Evolutionary conservation across 257 asterid species (phyloP).

Genomic region (Capsicum baccatum): DNA sequence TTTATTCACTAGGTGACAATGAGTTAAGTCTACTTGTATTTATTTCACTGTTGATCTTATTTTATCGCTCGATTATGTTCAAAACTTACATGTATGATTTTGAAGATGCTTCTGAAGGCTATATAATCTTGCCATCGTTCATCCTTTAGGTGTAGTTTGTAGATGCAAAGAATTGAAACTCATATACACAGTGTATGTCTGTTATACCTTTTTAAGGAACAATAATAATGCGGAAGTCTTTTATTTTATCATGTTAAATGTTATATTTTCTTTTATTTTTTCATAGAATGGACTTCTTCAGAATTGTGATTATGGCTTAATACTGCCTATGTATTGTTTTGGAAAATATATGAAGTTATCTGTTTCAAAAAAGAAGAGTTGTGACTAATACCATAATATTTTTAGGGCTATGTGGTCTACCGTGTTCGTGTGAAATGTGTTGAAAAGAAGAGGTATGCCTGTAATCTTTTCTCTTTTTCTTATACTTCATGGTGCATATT

Average conservation of each 20-base stretch:
- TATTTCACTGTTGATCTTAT: neutral
- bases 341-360: too few relatives aligned
- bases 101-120: neutral
- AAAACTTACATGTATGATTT: neutral
- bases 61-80: neutral
- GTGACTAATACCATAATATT: neutral
- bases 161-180: neutral
- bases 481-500: too few relatives aligned
- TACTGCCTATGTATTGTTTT: too few relatives aligned
- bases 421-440: constrained; percentile 30
- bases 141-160: neutral
- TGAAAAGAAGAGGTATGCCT: constrained; percentile 8
- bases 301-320: too few relatives aligned
- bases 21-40: neutral
- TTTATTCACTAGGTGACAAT: neutral
- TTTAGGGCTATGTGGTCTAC: constrained; percentile 14
- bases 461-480: too few relatives aligned
- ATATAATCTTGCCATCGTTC: neutral
- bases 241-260: neutral
- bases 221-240: neutral
- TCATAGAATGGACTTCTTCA: neutral
- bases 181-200: neutral
- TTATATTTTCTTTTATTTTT: neutral
- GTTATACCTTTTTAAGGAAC: neutral
- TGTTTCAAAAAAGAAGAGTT: neutral